phyloP scores from a whole-genome alignment of 768 basidiomycete species.

The Tulasnella sp. region DNA sequence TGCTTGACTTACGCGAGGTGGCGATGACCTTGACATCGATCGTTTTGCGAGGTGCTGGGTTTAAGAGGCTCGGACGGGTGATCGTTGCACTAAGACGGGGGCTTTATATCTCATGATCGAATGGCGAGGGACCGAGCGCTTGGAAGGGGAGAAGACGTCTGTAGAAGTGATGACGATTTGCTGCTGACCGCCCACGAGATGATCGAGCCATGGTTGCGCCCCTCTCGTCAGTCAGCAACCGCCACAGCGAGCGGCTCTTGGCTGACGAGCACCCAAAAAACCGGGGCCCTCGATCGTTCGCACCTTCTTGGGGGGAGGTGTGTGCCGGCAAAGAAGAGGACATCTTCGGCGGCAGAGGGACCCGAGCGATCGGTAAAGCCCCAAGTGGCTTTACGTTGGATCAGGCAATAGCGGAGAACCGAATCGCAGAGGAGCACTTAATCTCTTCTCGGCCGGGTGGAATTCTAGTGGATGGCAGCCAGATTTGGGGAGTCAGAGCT shows the following conservation, averaged over 20 bases:
- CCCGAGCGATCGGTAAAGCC: slow-evolving; percentile 10
- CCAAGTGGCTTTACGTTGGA: slow-evolving; percentile 2
- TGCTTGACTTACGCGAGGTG: not conserved
- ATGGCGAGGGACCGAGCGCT: not conserved
- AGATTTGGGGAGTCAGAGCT: slow-evolving; percentile 14
- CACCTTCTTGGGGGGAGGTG: not conserved
- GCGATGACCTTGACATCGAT: not conserved
- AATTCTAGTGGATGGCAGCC: not conserved
- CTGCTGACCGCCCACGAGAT: not conserved
- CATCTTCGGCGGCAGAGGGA: not conserved
- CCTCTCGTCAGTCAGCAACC: not conserved
- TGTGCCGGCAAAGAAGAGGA: not conserved
- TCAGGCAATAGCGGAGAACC: not conserved
- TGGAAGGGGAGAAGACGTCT: not conserved
- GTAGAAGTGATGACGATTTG: not conserved
- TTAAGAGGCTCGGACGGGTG: not conserved
- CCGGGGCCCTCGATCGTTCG: not conserved
- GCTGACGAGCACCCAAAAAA: not conserved
- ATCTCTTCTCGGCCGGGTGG: not conserved
- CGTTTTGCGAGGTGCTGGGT: not conserved
- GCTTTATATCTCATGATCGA: slow-evolving; percentile 10
- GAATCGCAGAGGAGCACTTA: slow-evolving; percentile 8
- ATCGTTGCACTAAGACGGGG: not conserved
- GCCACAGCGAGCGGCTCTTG: not conserved
- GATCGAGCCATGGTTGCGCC: not conserved